These are phyloP conservation scores for Wickerhamiella shivajii DNA, from an alignment of 805 yeast genomes.

Conservation along the genomic window DNA sequence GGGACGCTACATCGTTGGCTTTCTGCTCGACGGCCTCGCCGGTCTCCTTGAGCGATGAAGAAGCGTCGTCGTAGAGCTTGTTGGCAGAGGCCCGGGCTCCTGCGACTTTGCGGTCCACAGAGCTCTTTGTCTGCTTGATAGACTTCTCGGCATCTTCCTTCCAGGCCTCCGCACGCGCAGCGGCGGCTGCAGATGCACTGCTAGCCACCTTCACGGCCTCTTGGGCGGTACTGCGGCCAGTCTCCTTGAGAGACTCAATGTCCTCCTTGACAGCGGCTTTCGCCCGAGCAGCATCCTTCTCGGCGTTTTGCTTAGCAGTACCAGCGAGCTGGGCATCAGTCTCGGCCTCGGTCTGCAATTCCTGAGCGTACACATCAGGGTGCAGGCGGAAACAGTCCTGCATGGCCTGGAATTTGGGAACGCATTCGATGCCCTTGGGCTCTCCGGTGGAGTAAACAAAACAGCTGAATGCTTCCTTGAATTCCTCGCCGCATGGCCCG, in stretches of 20 bases:
- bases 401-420: constrained; percentile 80
- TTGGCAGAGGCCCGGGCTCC: too few species aligned
- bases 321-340: constrained; percentile 2
- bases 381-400: constrained; percentile 84
- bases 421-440: constrained; percentile 93
- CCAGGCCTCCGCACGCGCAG: neutral
- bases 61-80: neutral
- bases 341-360: constrained; percentile 59
- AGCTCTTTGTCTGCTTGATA: neutral
- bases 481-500: constrained; percentile 96
- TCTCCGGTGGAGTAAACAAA: constrained; percentile 87
- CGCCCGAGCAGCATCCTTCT: neutral
- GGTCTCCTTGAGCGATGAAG: neutral
- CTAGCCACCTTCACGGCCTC: neutral
- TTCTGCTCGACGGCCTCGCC: neutral
- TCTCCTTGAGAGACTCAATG: neutral
- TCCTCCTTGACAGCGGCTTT: neutral
- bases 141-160: neutral
- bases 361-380: constrained; percentile 91
- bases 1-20: neutral
- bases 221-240: neutral
- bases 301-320: constrained; percentile 1
- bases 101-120: too few species aligned
- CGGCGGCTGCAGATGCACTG: too few species aligned
- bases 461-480: constrained; percentile 87